These are phyloP conservation scores for Firmiana major DNA, from an alignment of 345 rosid species.

Conservation along the genomic window DNA sequence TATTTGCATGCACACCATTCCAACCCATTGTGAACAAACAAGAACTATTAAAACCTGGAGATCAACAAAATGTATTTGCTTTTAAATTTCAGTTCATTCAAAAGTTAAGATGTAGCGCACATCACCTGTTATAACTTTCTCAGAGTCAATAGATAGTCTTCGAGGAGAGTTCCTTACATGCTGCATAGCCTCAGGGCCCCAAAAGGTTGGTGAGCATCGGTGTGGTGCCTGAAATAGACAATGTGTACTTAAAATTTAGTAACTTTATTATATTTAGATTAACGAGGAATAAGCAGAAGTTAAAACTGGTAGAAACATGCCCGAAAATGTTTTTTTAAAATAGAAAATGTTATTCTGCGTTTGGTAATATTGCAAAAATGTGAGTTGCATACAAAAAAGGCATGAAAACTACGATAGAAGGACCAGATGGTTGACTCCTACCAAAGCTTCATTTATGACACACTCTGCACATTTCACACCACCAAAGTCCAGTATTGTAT, in stretches of 20 bases:
- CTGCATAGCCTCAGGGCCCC: background rate
- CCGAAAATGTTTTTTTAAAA: too few species aligned
- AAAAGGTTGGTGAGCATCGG: background rate
- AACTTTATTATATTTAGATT: too few species aligned
- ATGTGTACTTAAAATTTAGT: too few species aligned
- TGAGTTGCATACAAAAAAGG: background rate
- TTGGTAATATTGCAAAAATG: background rate
- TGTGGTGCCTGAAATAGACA: slow-evolving; percentile 3
- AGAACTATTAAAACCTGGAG: background rate
- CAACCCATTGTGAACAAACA: background rate
- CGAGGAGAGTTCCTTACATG: background rate
- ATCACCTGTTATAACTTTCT: background rate
- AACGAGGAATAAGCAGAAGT: background rate
- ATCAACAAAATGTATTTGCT: background rate
- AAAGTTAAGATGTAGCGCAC: background rate
- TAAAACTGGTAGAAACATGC: background rate
- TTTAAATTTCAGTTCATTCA: background rate
- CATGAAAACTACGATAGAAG: background rate
- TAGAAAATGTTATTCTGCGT: background rate
- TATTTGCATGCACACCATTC: background rate
- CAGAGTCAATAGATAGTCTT: background rate
- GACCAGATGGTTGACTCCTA: background rate
- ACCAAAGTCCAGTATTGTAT: background rate
- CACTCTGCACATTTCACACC: slow-evolving; percentile 9
- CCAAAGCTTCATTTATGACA: background rate